These are phyloP conservation scores for Vitis hybrid DNA, from an alignment of 177 flowering plant species.

Conservation along the genomic window DNA sequence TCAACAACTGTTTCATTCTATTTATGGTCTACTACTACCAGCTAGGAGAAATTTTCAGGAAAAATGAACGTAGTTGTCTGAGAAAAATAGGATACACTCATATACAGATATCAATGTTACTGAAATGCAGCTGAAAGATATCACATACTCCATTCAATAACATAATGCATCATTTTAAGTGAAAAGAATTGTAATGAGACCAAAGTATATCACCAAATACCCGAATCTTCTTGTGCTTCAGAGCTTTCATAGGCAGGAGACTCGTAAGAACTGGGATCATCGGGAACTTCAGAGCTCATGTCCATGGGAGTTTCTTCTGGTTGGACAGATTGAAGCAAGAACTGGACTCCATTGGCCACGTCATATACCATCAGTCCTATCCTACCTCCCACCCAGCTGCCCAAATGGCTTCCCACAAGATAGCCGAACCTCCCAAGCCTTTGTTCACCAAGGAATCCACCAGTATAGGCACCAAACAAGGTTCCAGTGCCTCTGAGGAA, in stretches of 20 bases:
- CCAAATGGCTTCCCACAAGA: conserved; percentile 84
- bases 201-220: conserved; percentile 8
- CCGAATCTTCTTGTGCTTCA: conserved; percentile 12
- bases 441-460: conserved; percentile 76
- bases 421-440: conserved; percentile 80
- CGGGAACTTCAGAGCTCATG: conserved; percentile 15
- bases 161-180: background rate
- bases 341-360: conserved; percentile 71
- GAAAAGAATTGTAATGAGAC: background rate
- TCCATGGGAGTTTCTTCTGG: conserved; percentile 27
- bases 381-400: conserved; percentile 94
- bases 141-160: background rate
- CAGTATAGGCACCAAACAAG: conserved; percentile 65
- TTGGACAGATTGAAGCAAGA: conserved; percentile 50
- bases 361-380: conserved; percentile 90
- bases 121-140: background rate
- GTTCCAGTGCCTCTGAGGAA: conserved; percentile 89
- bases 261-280: conserved; percentile 9
- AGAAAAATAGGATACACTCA: too few relatives aligned
- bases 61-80: too few relatives aligned
- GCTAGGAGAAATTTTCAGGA: too few relatives aligned
- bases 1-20: too few relatives aligned
- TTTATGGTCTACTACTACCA: too few relatives aligned
- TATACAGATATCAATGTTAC: too few relatives aligned
- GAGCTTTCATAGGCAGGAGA: conserved; percentile 9